Percentiles rank a stretch among this genome's conserved stretches.
Conservation (phyloP, 2,329 filamentous ascomycete genomes). For the Aspergillus transmontanensis region DNA sequence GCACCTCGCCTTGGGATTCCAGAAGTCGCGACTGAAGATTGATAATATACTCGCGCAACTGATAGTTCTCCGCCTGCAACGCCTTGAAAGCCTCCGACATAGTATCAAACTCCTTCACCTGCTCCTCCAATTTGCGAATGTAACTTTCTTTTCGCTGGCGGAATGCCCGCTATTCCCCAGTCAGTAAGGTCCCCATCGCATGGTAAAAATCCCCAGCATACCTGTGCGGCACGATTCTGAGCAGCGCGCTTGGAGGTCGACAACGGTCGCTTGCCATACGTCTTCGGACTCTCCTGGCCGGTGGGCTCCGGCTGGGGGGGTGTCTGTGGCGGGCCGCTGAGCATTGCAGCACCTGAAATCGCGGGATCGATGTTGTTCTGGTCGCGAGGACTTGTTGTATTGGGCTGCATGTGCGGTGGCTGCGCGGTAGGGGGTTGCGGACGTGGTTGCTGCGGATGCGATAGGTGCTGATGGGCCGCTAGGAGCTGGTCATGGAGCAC, state of each 20-base stretch:
- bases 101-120: conserved; percentile 77
- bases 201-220: conserved; percentile 49
- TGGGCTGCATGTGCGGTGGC: conserved; percentile 43
- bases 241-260: conserved; percentile 95
- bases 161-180: conserved; percentile 74
- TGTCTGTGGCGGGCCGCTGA: conserved; percentile 43
- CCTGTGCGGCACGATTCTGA: conserved; percentile 95
- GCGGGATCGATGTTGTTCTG: conserved; percentile 62
- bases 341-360: conserved; percentile 55
- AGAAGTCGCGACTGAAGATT: conserved; percentile 84
- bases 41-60: conserved; percentile 88
- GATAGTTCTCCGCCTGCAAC: conserved; percentile 87
- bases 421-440: conserved; percentile 46
- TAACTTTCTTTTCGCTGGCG: conserved; percentile 97
- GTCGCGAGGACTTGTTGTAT: conserved; percentile 47
- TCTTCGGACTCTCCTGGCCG: conserved; percentile 65
- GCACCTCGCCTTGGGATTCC: conserved; percentile 80
- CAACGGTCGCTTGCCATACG: conserved; percentile 76
- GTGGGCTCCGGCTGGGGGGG: conserved; percentile 31
- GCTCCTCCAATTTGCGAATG: conserved; percentile 95
- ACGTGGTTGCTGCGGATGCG: conserved; percentile 46
- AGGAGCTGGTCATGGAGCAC: conserved; percentile 67
- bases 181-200: conserved; percentile 14
- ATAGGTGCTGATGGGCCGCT: conserved; percentile 48
- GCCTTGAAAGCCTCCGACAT: conserved; percentile 77